Evolutionary conservation across 176 grass and related monocot species (phyloP), one percentile per base, ranked within the genome.

Genomic region (Musa schizocarpa): DNA sequence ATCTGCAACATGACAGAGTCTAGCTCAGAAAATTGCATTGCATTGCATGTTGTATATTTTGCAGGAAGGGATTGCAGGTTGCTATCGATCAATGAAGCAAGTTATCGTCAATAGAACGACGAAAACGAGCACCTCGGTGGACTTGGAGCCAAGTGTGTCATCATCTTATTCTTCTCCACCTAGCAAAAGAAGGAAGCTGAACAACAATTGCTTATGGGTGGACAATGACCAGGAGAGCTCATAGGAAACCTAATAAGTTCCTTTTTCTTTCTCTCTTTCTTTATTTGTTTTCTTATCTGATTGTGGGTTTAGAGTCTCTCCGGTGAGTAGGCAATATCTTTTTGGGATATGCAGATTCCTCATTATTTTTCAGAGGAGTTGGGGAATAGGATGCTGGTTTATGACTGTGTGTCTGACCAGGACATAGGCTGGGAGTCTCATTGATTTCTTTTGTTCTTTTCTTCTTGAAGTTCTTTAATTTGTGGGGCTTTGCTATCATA

Each of bases 31-130:
- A 43, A 34, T 34, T 5, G 34, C 34, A 34, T 34, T 34, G 34
- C 34, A 43, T 6, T 43, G 34, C 67, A 69, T 69, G 1, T 50
- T 20, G 50, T 25, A 2, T 1, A 2, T 43, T 69, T 50, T 79
- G 23, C 43, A 98, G 94, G 96, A 95, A 76, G 87, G 79, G 54
- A 89, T 99, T 53, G 75, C 81, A 74, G 88, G 71, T 48, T 99
- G 88, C 79, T 95, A 94, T 80, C 74, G 81, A 56, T 61, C 86
- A 70, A 87, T 99, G 88, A 85, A 88, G 79, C 78, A 83, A 67
- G 75, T 86, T 53, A 71, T 62, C 56, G 77, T 87, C 21, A 74
- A 85, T n/a, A 87, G 76, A 43, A 83, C 63, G 24, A 77, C 80
- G 59, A 56, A 13, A 34, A 11, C 1, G 16, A 22, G 53, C 13